Evolutionary conservation across 2,329 filamentous ascomycete genomes (phyloP).

Genomic region (Colletotrichum sp.): DNA sequence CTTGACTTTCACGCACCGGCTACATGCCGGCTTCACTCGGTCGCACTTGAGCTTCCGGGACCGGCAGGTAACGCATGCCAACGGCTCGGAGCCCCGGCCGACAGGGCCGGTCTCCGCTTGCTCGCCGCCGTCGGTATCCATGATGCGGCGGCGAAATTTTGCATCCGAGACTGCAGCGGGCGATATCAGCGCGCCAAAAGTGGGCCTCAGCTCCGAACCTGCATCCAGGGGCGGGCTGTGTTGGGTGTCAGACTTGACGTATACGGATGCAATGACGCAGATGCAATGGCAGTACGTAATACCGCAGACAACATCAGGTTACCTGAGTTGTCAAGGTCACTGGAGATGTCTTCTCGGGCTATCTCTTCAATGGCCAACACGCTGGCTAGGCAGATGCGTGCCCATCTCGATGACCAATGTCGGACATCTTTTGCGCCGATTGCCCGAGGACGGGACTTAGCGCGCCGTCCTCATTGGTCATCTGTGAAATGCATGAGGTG

Average conservation of each 20-base stretch:
- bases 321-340: neutral
- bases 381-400: neutral
- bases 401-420: neutral
- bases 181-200: neutral
- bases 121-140: constrained; percentile 21
- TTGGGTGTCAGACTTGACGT: neutral
- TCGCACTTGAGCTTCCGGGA: constrained; percentile 89
- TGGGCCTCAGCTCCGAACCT: neutral
- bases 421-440: constrained; percentile 31
- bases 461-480: neutral
- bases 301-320: neutral
- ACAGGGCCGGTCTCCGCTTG: constrained; percentile 10
- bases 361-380: neutral
- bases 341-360: neutral
- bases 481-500: neutral
- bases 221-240: neutral
- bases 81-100: constrained; percentile 41
- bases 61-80: constrained; percentile 85
- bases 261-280: neutral
- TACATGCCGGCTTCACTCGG: constrained; percentile 77
- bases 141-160: constrained; percentile 8
- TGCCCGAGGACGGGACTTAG: constrained; percentile 23
- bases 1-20: constrained; percentile 76
- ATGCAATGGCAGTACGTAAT: neutral
- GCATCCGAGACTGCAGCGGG: neutral